phyloP scores from a whole-genome alignment of 192 early-diverging fungal genomes.

The Coemansia sp. region DNA sequence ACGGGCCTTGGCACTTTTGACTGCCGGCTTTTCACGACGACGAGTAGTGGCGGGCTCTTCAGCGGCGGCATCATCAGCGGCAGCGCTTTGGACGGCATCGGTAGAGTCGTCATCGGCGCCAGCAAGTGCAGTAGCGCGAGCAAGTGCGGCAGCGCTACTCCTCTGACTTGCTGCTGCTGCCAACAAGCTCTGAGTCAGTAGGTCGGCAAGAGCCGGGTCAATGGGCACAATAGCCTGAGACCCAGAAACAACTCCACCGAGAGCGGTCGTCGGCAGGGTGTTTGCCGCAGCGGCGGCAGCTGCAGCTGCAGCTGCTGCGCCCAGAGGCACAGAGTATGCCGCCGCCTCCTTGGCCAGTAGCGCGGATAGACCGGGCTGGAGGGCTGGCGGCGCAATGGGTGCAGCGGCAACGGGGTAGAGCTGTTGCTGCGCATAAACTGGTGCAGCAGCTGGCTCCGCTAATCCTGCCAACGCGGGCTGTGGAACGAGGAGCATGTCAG shows the following conservation, averaged over 20 bases:
- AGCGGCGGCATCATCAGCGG: not conserved
- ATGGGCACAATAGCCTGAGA: conserved; percentile 8
- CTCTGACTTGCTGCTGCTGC: not conserved
- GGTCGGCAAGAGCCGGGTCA: conserved; percentile 14
- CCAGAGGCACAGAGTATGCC: not conserved
- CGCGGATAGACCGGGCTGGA: conserved; percentile 8
- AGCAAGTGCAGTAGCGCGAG: not conserved
- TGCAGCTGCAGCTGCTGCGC: not conserved
- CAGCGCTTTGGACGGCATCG: conserved; percentile 6
- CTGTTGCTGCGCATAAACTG: conserved; percentile 43
- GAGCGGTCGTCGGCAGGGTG: not conserved
- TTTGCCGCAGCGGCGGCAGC: conserved; percentile 9
- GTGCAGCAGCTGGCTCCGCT: conserved; percentile 10
- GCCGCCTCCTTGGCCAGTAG: conserved; percentile 4
- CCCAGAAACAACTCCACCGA: not conserved
- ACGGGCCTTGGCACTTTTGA: not conserved
- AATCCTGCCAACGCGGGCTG: conserved; percentile 22
- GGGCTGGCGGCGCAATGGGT: conserved; percentile 10
- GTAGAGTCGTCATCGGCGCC: conserved; percentile 8
- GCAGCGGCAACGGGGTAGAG: conserved; percentile 32
- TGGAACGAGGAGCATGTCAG: conserved; percentile 15
- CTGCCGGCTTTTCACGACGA: not conserved
- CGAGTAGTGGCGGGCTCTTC: not conserved
- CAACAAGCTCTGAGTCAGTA: conserved; percentile 9
- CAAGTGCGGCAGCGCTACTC: not conserved